phyloP scores from a whole-genome alignment of 2,329 filamentous ascomycete genomes.

The Lasiodiplodia gonubiensis region DNA sequence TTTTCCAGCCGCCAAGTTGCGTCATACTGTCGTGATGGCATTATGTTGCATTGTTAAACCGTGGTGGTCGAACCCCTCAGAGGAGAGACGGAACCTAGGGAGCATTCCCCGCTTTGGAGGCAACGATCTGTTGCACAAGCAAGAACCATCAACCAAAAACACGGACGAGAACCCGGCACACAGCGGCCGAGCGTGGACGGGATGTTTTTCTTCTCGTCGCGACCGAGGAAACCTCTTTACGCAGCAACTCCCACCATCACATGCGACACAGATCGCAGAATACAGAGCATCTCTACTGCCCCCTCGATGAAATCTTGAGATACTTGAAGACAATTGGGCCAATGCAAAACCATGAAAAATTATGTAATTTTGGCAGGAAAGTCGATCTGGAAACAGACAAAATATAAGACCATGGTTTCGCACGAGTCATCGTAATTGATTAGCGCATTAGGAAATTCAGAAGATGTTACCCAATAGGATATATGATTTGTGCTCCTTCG shows the following conservation, averaged over 20 bases:
- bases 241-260: background rate
- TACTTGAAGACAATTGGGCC: too few relatives aligned
- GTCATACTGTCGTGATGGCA: background rate
- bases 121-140: background rate
- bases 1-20: background rate
- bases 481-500: too few relatives aligned
- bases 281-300: background rate
- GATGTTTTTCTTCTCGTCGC: background rate
- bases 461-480: too few relatives aligned
- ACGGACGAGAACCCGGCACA: background rate
- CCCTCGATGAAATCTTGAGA: background rate
- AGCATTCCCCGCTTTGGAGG: background rate
- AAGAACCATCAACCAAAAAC: background rate
- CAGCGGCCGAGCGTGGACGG: background rate
- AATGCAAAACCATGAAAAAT: too few relatives aligned
- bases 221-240: background rate
- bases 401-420: too few relatives aligned
- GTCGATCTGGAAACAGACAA: too few relatives aligned
- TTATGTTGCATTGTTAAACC: background rate
- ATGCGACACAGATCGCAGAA: background rate
- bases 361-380: too few relatives aligned
- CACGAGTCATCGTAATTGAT: too few relatives aligned
- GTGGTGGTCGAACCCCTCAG: background rate
- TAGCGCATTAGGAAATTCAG: too few relatives aligned
- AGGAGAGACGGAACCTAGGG: too few relatives aligned